Percentiles rank a stretch among this genome's conserved stretches.
Conservation (phyloP, 768 basidiomycete species). For the Pluteus cervinus region DNA sequence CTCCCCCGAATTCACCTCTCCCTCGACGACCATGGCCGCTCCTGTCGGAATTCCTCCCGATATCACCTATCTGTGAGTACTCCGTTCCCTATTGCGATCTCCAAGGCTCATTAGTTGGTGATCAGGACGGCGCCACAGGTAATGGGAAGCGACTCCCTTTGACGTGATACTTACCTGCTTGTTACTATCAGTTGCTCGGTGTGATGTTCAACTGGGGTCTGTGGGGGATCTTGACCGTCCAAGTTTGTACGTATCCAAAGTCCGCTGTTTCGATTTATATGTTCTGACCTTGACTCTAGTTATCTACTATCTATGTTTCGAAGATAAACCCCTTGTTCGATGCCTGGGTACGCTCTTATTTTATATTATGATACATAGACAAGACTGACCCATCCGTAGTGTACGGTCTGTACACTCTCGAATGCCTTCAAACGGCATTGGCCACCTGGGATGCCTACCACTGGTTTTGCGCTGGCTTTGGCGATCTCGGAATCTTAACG, state of each 20-base stretch:
- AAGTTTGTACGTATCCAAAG: constrained; percentile 15
- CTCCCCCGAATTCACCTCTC: too few species aligned
- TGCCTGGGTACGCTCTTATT: constrained; percentile 11
- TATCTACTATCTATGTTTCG: constrained; percentile 14
- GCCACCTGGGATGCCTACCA: constrained; percentile 18
- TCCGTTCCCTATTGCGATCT: too few species aligned
- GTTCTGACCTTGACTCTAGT: constrained; percentile 6
- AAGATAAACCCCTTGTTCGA: constrained; percentile 12
- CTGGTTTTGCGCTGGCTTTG: constrained; percentile 22
- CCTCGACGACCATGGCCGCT: too few species aligned
- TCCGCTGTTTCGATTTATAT: background rate
- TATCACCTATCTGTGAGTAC: too few species aligned
- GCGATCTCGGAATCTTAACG: constrained; percentile 16
- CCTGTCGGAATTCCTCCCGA: too few species aligned
- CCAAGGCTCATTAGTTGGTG: too few species aligned
- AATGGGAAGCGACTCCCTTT: too few species aligned
- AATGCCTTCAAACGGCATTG: constrained; percentile 17
- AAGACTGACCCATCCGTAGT: too few species aligned
- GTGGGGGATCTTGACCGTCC: constrained; percentile 20
- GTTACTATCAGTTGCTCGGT: constrained; percentile 6
- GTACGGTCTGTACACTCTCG: constrained; percentile 16
- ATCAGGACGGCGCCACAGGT: too few species aligned
- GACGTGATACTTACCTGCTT: too few species aligned
- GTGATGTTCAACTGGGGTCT: constrained; percentile 18
- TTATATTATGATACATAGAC: too few species aligned